Evolutionary conservation across 129 eudicot genomes (phyloP), one percentile per base, ranked within the genome.

Genomic region (Flaveria robusta): DNA sequence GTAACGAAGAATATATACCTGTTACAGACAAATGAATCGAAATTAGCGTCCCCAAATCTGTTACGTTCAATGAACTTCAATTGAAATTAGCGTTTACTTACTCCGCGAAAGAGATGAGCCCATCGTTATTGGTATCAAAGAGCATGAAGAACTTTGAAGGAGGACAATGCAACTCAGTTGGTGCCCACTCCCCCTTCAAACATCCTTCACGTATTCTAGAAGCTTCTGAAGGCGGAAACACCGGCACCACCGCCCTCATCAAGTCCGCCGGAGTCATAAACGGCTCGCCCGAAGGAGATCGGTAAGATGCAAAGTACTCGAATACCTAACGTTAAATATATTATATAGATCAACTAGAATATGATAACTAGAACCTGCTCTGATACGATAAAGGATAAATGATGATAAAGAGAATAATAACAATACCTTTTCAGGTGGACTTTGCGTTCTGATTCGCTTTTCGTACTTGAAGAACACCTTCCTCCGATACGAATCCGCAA

Each of bases 161-260:
- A 52, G 87, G 81, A 42, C 97, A 88, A 20, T 80, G 87, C 41
- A 91, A 47, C 64, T 88, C 88, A 39, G 80, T 85, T 1, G 88
- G 81, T 18, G 72, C 75, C 47, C 50, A 24, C 23, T 94, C 98
- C 31, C 98, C 98, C 80, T 81, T 84, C 81, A 94, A 77, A 75
- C 63, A 73, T 56, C 98, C 98, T 34, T 76, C 93, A 64, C 98
- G 87, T 22, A 93, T 86, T 69, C 75, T 78, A 69, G 78, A 77
- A 56, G 97, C 83, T 85, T 88, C 96, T 1, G 96, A 85, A 66
- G 97, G 93, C n/a, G 98, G 96, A 81, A 94, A 94, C 51, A 94
- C 97, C 4, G 97, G 96, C 74, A 94, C 93, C 66, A 91, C 85
- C 43, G 98, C 98, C 78, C 96, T 83, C 98, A 94, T 91, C 77